Percentiles rank a stretch among this genome's conserved stretches.
Evolutionary conservation across 2,329 filamentous ascomycete genomes (phyloP).

Genomic region (Neofusicoccum kwambonambiense): DNA sequence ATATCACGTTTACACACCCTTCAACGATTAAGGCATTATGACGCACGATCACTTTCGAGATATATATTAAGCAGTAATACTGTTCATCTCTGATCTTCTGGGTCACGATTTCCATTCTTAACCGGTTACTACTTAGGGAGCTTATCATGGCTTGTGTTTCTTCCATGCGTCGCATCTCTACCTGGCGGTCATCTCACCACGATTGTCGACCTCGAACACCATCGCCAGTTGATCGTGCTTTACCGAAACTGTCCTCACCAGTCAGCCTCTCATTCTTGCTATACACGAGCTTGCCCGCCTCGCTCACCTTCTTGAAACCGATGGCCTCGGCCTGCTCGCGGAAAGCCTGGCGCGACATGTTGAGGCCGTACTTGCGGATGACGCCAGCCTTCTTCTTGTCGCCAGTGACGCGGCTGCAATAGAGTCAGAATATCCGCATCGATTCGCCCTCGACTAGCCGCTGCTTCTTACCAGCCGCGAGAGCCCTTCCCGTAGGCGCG

Average conservation of each 20-base stretch:
- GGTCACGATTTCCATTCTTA: background rate
- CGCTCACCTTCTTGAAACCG: slow-evolving; percentile 65
- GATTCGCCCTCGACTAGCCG: too few relatives aligned
- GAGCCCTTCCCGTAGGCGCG: slow-evolving; percentile 96
- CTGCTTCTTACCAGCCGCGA: slow-evolving; percentile 74
- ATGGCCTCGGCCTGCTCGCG: slow-evolving; percentile 66
- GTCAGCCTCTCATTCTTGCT: background rate
- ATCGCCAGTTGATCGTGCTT: background rate
- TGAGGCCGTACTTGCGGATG: slow-evolving; percentile 99
- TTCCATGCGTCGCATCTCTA: background rate
- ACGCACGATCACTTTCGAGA: too few relatives aligned
- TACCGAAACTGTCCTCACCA: background rate
- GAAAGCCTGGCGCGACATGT: slow-evolving; percentile 73
- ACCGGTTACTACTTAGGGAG: too few relatives aligned
- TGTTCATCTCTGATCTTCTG: too few relatives aligned
- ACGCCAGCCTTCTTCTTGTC: slow-evolving; percentile 61
- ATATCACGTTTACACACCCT: too few relatives aligned
- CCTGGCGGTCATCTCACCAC: background rate
- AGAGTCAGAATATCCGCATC: too few relatives aligned
- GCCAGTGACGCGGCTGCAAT: slow-evolving; percentile 1
- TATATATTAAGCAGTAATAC: too few relatives aligned
- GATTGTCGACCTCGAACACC: too few relatives aligned
- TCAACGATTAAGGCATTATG: too few relatives aligned
- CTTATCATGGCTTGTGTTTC: too few relatives aligned
- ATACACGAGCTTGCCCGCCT: background rate